A percentile compares a stretch with the other conserved stretches of the same genome.
Conservation (phyloP, 768 basidiomycete genomes). For the Pisolithus albus region DNA sequence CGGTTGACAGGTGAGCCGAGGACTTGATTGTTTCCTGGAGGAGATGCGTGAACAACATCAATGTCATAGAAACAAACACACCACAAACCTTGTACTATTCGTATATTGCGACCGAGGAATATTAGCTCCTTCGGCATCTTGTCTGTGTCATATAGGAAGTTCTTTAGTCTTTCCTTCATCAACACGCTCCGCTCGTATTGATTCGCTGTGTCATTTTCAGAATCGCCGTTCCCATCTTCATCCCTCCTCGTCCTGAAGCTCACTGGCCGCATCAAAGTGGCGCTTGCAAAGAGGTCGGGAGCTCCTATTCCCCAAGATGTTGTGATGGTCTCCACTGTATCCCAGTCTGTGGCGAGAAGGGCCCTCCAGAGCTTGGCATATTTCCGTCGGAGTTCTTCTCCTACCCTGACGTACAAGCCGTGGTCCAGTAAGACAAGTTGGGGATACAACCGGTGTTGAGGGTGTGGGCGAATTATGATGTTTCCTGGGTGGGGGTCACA, state of each 20-base stretch:
- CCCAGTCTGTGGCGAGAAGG: conserved; percentile 51
- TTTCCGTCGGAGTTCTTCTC: conserved; percentile 60
- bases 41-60: not conserved
- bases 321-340: conserved; percentile 44
- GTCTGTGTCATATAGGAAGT: conserved; percentile 67
- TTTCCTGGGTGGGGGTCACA: conserved; percentile 78
- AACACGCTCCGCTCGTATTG: conserved; percentile 63
- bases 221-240: conserved; percentile 11
- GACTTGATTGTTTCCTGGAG: conserved; percentile 67
- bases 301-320: conserved; percentile 61
- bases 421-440: conserved; percentile 88
- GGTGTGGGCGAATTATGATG: conserved; percentile 56
- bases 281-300: conserved; percentile 69
- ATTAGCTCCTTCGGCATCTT: conserved; percentile 72
- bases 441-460: conserved; percentile 24
- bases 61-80: not conserved
- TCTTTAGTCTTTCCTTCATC: conserved; percentile 62
- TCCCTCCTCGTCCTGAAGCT: conserved; percentile 23
- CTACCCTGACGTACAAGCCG: conserved; percentile 76
- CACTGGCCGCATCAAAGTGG: conserved; percentile 61
- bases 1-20: conserved; percentile 85
- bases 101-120: conserved; percentile 73
- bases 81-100: conserved; percentile 37
- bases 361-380: conserved; percentile 77
- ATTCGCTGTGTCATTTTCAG: conserved; percentile 27